A percentile compares a stretch with the other conserved stretches of the same genome.
These are phyloP conservation scores for Delphinella strobiligena DNA, from an alignment of 2,329 filamentous ascomycete genomes.

Conservation along the genomic window DNA sequence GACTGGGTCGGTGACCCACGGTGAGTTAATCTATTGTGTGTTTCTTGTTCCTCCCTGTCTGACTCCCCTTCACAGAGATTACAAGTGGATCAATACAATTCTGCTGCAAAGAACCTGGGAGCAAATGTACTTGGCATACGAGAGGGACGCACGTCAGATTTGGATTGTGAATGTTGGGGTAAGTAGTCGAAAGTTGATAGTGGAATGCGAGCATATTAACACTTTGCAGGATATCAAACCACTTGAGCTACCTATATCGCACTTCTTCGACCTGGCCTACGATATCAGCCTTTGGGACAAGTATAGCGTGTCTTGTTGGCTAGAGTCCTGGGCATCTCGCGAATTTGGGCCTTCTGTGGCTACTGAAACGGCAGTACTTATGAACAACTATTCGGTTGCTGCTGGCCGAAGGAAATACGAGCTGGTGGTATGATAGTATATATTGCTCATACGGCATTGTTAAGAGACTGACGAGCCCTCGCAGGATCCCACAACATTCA, in stretches of 20 bases:
- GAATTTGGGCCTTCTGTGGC: slow-evolving; percentile 43
- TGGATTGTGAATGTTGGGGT: slow-evolving; percentile 58
- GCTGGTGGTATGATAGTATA: too few relatives aligned
- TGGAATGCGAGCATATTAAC: too few relatives aligned
- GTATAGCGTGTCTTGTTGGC: slow-evolving; percentile 44
- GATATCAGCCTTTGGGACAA: slow-evolving; percentile 46
- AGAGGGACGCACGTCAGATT: slow-evolving; percentile 46
- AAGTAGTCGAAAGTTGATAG: too few relatives aligned
- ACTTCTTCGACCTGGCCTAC: slow-evolving; percentile 58
- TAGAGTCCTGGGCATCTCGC: slow-evolving; percentile 43
- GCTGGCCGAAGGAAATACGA: slow-evolving; percentile 51
- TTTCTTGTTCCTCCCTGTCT: slow-evolving; percentile 27
- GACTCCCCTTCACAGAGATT: slow-evolving; percentile 9
- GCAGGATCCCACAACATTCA: slow-evolving; percentile 47
- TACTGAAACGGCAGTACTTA: slow-evolving; percentile 36
- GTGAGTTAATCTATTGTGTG: slow-evolving; percentile 23
- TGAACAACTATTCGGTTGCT: slow-evolving; percentile 46
- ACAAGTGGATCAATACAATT: slow-evolving; percentile 53
- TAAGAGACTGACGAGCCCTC: too few relatives aligned
- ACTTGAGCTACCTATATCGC: slow-evolving; percentile 52
- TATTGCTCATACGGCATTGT: too few relatives aligned
- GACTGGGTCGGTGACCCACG: slow-evolving; percentile 51
- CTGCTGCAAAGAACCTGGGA: slow-evolving; percentile 54
- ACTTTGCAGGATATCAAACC: slow-evolving; percentile 58
- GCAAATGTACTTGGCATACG: slow-evolving; percentile 51